These are phyloP conservation scores for Camelina hispida DNA, from an alignment of 345 rosid genomes.

Conservation along the genomic window DNA sequence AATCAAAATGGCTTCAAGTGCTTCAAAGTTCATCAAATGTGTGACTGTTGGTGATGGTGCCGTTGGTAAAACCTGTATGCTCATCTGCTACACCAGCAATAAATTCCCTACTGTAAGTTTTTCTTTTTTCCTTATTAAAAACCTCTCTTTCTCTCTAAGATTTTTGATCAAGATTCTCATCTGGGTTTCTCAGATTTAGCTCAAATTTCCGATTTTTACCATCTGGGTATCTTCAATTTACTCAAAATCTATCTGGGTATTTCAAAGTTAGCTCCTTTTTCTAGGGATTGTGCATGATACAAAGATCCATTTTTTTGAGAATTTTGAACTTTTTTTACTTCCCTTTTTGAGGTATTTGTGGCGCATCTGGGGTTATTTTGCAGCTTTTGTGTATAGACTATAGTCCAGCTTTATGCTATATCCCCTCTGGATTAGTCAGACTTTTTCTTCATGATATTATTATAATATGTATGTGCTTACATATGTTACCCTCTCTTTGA, in stretches of 20 bases:
- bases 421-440: conserved; percentile 10
- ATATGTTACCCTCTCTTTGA: not conserved
- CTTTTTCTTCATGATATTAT: not conserved
- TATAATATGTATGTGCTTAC: not conserved
- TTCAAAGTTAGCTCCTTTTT: conserved; percentile 39
- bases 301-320: conserved; percentile 16
- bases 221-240: conserved; percentile 31
- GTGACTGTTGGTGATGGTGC: conserved; percentile 52
- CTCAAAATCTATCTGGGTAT: conserved; percentile 26
- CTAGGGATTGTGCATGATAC: conserved; percentile 29
- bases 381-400: conserved; percentile 38
- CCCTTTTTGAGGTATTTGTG: conserved; percentile 4
- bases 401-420: conserved; percentile 38
- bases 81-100: conserved; percentile 51
- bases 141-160: not conserved
- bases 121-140: too few species aligned
- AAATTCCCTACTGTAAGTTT: conserved; percentile 47
- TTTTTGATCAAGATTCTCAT: conserved; percentile 23
- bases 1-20: conserved; percentile 40
- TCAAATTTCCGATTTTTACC: not conserved
- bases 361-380: conserved; percentile 54
- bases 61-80: conserved; percentile 51
- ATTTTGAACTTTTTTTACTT: not conserved
- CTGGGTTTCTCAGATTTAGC: conserved; percentile 33
- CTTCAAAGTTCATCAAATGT: conserved; percentile 47